phyloP scores from a whole-genome alignment of 192 early-diverging fungal species.

The Mortierella antarctica region DNA sequence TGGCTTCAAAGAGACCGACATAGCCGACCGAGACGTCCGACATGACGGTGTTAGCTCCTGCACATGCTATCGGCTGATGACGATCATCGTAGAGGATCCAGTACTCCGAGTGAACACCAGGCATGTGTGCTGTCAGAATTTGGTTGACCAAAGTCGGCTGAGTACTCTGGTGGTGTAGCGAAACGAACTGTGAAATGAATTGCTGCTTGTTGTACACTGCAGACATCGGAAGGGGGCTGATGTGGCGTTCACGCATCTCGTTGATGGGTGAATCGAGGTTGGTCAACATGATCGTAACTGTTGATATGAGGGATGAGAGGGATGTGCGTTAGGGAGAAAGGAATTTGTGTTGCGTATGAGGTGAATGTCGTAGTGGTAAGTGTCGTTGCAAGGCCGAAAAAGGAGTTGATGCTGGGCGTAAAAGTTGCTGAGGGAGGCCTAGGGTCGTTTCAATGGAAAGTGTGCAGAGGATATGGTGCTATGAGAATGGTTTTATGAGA shows the following conservation, averaged over 20 bases:
- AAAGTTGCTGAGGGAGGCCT: no score
- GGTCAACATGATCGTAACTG: conserved; percentile 23
- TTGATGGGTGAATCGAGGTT: conserved; percentile 21
- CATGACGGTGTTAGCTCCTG: conserved; percentile 42
- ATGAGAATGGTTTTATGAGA: no score
- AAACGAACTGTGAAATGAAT: conserved; percentile 39
- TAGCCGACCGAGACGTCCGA: conserved; percentile 36
- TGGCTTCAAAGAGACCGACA: conserved; percentile 47
- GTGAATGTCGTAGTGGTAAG: background rate
- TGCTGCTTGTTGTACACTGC: conserved; percentile 46
- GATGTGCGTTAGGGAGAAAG: background rate
- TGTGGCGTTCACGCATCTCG: conserved; percentile 5
- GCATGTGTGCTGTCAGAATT: conserved; percentile 12
- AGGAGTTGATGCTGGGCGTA: background rate
- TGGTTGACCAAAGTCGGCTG: conserved; percentile 29
- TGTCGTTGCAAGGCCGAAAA: no score
- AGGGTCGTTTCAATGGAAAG: background rate
- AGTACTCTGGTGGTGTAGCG: conserved; percentile 33
- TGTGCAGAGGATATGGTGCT: no score
- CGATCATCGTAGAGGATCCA: conserved; percentile 46
- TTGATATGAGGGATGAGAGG: background rate
- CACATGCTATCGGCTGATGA: conserved; percentile 38
- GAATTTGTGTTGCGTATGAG: background rate
- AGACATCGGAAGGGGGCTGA: conserved; percentile 29
- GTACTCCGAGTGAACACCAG: conserved; percentile 21